Evolutionary conservation across 805 yeast species (phyloP).

Genomic region (Pichia deserticola): DNA sequence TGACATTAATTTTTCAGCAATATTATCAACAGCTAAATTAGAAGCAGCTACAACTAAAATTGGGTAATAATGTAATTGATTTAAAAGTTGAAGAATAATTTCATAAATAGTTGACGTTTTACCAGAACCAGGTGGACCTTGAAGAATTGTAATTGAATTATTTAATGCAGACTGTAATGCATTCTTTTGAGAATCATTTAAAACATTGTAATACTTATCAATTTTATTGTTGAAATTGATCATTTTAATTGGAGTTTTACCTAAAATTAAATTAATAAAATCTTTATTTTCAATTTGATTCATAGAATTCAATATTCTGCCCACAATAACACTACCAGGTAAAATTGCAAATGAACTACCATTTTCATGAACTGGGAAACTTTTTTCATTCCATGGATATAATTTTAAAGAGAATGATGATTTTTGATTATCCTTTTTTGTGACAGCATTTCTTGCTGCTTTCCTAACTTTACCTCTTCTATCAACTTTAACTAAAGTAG

Average conservation of each 20-base stretch:
- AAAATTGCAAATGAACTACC: slow-evolving; percentile 34
- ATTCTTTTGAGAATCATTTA: slow-evolving; percentile 64
- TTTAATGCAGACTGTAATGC: slow-evolving; percentile 72
- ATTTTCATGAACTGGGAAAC: slow-evolving; percentile 19
- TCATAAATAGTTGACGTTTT: slow-evolving; percentile 82
- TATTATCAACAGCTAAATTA: slow-evolving; percentile 68
- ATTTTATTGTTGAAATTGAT: slow-evolving; percentile 48
- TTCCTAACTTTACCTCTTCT: slow-evolving; percentile 19
- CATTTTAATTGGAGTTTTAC: slow-evolving; percentile 23
- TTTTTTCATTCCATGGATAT: slow-evolving; percentile 48
- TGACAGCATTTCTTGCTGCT: slow-evolving; percentile 7
- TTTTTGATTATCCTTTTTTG: slow-evolving; percentile 6
- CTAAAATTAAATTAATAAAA: slow-evolving; percentile 32
- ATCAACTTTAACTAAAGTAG: slow-evolving; percentile 23
- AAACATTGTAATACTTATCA: slow-evolving; percentile 41
- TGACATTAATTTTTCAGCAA: slow-evolving; percentile 57
- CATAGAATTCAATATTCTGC: slow-evolving; percentile 63
- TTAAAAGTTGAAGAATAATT: slow-evolving; percentile 63
- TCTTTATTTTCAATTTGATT: slow-evolving; percentile 45
- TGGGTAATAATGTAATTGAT: slow-evolving; percentile 51
- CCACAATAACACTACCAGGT: slow-evolving; percentile 58
- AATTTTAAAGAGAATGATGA: slow-evolving; percentile 41
- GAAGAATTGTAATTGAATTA: slow-evolving; percentile 47
- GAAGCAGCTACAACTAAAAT: slow-evolving; percentile 70
- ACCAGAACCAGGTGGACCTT: slow-evolving; percentile 81